These are phyloP conservation scores for Aspergillus novoparasiticus DNA, from an alignment of 2,329 filamentous ascomycete species.

Conservation along the genomic window DNA sequence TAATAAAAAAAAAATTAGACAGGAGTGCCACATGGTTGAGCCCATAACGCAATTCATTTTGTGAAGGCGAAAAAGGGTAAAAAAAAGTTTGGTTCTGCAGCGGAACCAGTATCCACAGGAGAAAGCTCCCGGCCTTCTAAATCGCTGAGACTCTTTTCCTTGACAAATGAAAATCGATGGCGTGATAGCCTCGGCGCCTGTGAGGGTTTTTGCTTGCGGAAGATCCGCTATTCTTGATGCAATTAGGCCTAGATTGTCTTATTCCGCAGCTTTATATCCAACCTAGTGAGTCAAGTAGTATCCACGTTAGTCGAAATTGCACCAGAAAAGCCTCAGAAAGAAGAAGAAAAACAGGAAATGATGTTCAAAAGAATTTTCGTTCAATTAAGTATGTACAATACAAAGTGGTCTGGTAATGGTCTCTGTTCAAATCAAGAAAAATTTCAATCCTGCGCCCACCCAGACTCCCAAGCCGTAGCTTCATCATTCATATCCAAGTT, in stretches of 20 bases:
- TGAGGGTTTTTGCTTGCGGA: neutral
- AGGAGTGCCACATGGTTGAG: slow-evolving; percentile 1
- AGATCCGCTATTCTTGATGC: neutral
- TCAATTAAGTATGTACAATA: slow-evolving; percentile 28
- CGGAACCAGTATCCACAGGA: neutral
- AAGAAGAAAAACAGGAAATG: neutral
- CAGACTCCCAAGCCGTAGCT: slow-evolving; percentile 25
- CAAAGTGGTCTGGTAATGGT: slow-evolving; percentile 22
- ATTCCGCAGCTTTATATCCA: neutral
- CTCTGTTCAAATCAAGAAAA: slow-evolving; percentile 19
- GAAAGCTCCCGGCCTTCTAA: too few species aligned
- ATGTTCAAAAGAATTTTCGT: slow-evolving; percentile 9
- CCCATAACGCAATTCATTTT: slow-evolving; percentile 2
- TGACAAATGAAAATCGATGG: slow-evolving; percentile 34
- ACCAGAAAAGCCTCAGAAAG: neutral
- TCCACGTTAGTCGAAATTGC: neutral
- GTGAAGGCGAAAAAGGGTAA: slow-evolving; percentile 3
- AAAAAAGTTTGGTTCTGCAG: slow-evolving; percentile 2
- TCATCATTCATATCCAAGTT: slow-evolving; percentile 21
- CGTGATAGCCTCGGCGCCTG: slow-evolving; percentile 13
- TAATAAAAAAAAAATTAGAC: neutral
- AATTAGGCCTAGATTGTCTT: slow-evolving; percentile 1
- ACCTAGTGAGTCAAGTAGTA: neutral
- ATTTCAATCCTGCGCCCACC: slow-evolving; percentile 9
- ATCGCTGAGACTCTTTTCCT: slow-evolving; percentile 2